Evolutionary conservation across 257 asterid genomes (phyloP), one percentile per base, ranked within the genome.

Genomic region (Gynochthodes officinalis): DNA sequence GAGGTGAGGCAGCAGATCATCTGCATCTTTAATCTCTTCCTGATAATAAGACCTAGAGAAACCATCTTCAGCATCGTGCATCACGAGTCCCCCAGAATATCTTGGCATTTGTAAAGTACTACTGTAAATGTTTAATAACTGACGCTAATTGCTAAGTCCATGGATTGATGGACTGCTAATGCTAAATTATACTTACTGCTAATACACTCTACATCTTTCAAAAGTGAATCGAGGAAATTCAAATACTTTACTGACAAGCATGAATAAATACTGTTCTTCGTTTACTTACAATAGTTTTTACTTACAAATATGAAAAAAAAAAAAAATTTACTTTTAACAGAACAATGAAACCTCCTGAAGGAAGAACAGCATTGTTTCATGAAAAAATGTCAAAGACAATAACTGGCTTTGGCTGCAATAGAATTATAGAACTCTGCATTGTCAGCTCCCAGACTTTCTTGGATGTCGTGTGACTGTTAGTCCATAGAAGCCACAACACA

Each of bases 41-140:
- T 81, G 76, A 66, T 74, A 74, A 81, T 66, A 81, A 81, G 23
- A 78, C 85, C 82, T 77, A 78, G 85, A 78, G 85, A 75, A 67
- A 52, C 68, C 64, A 21, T 23, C 46, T 77, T 60, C 71, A 74
- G 42, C 74, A 40, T 50, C 58, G 50, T 27, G 42, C 50, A 57
- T 12, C 23, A 30, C 19, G n/a, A 9, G 33, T 25, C 19, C 48
- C 58, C 13, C 3, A 52, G 79, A 73, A 77, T 77, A 77, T 77
- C 72, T 81, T 70, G 84, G 76, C 59, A 23, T 65, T 27, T 73
- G 84, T 64, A 65, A 49, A 67, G 5, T 69, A 40, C n/a, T 50
- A 37, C 3, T 37, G n/a, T n/a, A n/a, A n/a, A n/a, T n/a, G n/a
- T n/a, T n/a, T n/a, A n/a, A n/a, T n/a, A n/a, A n/a, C 42, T 37